These are phyloP conservation scores for Aspergillus cavernicola DNA, from an alignment of 495 filamentous ascomycete genomes.

Conservation along the genomic window DNA sequence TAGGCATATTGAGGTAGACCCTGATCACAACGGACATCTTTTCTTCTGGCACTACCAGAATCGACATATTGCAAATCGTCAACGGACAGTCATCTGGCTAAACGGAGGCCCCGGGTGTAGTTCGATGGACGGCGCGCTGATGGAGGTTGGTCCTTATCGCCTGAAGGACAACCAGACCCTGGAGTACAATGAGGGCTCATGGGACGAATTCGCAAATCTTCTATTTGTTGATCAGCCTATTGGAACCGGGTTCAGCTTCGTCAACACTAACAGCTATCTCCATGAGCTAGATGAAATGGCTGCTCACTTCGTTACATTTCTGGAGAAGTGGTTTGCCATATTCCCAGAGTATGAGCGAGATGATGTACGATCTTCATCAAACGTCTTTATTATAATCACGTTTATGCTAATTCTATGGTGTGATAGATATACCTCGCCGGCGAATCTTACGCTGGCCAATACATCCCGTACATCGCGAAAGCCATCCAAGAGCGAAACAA, in stretches of 20 bases:
- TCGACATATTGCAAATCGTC: conserved; percentile 85
- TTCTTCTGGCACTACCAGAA: conserved; percentile 99
- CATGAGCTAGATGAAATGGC: conserved; percentile 88
- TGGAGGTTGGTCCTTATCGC: conserved; percentile 95
- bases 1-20: conserved; percentile 87
- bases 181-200: conserved; percentile 81
- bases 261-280: conserved; percentile 78
- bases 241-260: conserved; percentile 94
- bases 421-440: conserved; percentile 84
- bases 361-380: conserved; percentile 62
- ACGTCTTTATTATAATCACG: neutral
- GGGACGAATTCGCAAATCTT: conserved; percentile 96
- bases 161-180: conserved; percentile 72
- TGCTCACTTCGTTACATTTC: conserved; percentile 77
- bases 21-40: conserved; percentile 80
- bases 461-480: conserved; percentile 93
- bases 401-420: conserved; percentile 27
- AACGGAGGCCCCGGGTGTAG: conserved; percentile 97
- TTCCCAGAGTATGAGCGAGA: conserved; percentile 93
- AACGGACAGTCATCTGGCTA: conserved; percentile 93
- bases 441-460: conserved; percentile 94
- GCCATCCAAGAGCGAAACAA: conserved; percentile 82
- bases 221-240: conserved; percentile 97
- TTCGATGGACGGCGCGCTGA: conserved; percentile 93
- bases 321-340: conserved; percentile 83